A percentile compares a stretch with the other conserved stretches of the same genome.
phyloP scores from a whole-genome alignment of 2,329 filamentous ascomycete species.

The Aspergillus fructus region DNA sequence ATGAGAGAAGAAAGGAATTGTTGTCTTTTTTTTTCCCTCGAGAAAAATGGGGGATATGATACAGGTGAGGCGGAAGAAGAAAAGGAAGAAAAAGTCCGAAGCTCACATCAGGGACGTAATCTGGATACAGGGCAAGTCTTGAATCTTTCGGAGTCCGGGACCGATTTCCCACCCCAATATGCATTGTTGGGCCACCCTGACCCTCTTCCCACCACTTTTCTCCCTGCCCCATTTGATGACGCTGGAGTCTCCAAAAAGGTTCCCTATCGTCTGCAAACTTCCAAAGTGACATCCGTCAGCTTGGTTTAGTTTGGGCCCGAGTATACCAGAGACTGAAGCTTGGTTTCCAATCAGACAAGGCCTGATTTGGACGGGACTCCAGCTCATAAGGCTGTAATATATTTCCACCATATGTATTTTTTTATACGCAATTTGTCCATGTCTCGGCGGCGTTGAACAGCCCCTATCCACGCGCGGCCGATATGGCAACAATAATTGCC shows the following conservation, averaged over 20 bases:
- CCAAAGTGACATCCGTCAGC: not conserved
- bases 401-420: not conserved
- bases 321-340: not conserved
- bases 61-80: not conserved
- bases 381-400: not conserved
- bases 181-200: constrained; percentile 16
- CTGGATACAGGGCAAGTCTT: constrained; percentile 3
- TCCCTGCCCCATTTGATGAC: not conserved
- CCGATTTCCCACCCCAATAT: constrained; percentile 11
- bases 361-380: not conserved
- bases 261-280: not conserved
- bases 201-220: constrained; percentile 18
- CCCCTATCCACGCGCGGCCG: not conserved
- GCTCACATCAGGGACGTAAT: not conserved
- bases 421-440: not conserved
- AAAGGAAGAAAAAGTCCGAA: constrained; percentile 9
- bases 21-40: not conserved
- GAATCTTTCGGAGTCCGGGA: constrained; percentile 4
- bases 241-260: not conserved
- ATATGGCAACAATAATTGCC: not conserved
- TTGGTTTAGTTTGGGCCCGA: not conserved
- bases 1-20: constrained; percentile 3
- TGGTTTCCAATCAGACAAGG: not conserved
- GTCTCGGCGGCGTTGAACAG: not conserved
- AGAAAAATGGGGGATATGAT: constrained; percentile 4